phyloP scores from a whole-genome alignment of 1,139 yeast species.

The Scheffersomyces segobiensis region DNA sequence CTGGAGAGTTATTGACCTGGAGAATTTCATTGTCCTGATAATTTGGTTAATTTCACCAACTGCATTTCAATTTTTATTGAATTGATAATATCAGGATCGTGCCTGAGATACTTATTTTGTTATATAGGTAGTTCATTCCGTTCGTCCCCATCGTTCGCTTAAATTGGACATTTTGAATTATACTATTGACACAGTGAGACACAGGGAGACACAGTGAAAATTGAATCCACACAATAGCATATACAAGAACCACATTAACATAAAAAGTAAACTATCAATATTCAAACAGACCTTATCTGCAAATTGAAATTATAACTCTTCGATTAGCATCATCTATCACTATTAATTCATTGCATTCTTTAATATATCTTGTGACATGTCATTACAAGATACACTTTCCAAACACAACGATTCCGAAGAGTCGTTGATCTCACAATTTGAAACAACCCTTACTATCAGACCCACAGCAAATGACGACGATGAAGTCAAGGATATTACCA shows the following conservation, averaged over 20 bases:
- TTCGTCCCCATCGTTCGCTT: not conserved
- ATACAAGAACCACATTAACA: not conserved
- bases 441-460: slow-evolving; percentile 45
- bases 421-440: slow-evolving; percentile 49
- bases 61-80: not conserved
- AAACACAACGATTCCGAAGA: slow-evolving; percentile 43
- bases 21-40: not conserved
- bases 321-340: not conserved
- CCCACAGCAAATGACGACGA: slow-evolving; percentile 43
- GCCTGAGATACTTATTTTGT: not conserved
- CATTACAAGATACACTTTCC: slow-evolving; percentile 15
- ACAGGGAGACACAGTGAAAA: not conserved
- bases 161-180: not conserved
- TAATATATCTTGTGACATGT: not conserved
- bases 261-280: not conserved
- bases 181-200: not conserved
- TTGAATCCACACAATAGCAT: not conserved
- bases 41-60: not conserved
- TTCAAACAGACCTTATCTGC: not conserved
- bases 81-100: too few species aligned
- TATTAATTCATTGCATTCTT: not conserved
- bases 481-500: slow-evolving; percentile 39
- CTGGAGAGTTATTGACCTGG: not conserved
- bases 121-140: not conserved
- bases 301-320: not conserved